Base-by-base conservation (phyloP, 768 basidiomycete genomes). In the Phallus indusiatus region DNA sequence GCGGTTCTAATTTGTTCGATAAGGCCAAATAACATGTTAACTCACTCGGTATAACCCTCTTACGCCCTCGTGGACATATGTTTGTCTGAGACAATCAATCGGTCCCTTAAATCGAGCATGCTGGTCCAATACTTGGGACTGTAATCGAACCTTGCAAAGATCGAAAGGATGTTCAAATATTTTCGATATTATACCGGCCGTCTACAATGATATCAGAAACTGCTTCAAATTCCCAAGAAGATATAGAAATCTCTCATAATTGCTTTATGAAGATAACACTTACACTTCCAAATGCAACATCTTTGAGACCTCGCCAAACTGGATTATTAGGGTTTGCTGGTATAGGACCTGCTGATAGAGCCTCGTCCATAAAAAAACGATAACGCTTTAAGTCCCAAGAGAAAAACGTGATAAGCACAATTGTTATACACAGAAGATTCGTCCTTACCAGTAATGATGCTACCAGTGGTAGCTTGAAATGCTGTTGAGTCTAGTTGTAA, bases 161-260 rank as follows among this genome's bases (percentile, higher is more conserved):
- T 97, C 94, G 67, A 95, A 93, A 0, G 95, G 95, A 69, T 96
- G 92, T 73, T 95, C 94, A 62, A 96, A 85, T 16, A 93, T 75
- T 72, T 92, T 90, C 20, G 93, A 86, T 9, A 81, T 76, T 76
- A 95, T 92, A 22, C 94, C 94, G 57, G 94, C 90, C 57, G 83
- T 72, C 90, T 92, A 52, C 33, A 50, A 35, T 22, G 46, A 37
- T 5, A 42, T 42, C n/a, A 42, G 42, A 4, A 3, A 42, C 12
- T 28, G 7, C 7, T 28, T 42, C 42, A 14, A 42, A n/a, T 14
- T 14, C 12, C 12, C 42, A 12, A 42, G 42, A 42, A 42, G 4
- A 42, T 11, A 42, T 14, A 4, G 12, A 10, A n/a, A 4, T n/a
- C 42, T 24, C 21, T 22, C 50, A 42, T 18, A 49, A 21, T 61